Percentiles rank a stretch among this genome's conserved stretches.
Conservation (phyloP, 1,284 basidiomycete species). For the Trichosporon asahii region DNA sequence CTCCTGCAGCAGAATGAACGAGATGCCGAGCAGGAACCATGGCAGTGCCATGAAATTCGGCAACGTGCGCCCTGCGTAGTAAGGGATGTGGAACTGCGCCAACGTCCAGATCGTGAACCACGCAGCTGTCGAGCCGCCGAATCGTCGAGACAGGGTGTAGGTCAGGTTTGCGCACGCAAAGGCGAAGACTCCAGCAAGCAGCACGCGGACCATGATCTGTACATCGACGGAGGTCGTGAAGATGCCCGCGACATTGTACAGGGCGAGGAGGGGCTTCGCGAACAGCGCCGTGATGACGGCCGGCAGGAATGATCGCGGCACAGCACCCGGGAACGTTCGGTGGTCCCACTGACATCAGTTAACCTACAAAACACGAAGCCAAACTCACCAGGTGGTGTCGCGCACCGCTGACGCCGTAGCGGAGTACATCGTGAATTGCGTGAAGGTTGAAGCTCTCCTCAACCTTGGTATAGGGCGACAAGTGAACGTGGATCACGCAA, state of each 20-base stretch:
- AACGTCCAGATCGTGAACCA: constrained; percentile 68
- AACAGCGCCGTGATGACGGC: constrained; percentile 37
- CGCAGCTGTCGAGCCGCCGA: constrained; percentile 59
- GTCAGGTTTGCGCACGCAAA: constrained; percentile 64
- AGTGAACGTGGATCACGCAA: constrained; percentile 64
- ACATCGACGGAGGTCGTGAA: constrained; percentile 52
- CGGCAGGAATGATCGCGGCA: constrained; percentile 80
- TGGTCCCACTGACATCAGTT: constrained; percentile 72
- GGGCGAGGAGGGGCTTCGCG: neutral
- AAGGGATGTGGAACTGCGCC: constrained; percentile 85
- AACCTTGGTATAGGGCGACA: constrained; percentile 89
- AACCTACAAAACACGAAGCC: neutral
- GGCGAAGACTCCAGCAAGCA: constrained; percentile 67
- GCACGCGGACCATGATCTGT: constrained; percentile 69
- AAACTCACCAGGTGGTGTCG: constrained; percentile 19
- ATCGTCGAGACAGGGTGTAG: constrained; percentile 62
- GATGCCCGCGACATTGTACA: neutral
- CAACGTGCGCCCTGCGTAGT: constrained; percentile 87
- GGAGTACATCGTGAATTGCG: constrained; percentile 79
- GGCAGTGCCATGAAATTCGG: constrained; percentile 91
- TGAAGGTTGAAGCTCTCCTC: constrained; percentile 97
- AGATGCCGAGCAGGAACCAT: constrained; percentile 37
- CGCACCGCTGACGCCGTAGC: constrained; percentile 58
- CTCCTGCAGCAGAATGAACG: constrained; percentile 27
- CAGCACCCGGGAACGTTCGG: constrained; percentile 78